Evolutionary conservation across 2,329 filamentous ascomycete genomes (phyloP), one percentile per base, ranked within the genome.

Genomic region (Dryadomyces quercivorus): DNA sequence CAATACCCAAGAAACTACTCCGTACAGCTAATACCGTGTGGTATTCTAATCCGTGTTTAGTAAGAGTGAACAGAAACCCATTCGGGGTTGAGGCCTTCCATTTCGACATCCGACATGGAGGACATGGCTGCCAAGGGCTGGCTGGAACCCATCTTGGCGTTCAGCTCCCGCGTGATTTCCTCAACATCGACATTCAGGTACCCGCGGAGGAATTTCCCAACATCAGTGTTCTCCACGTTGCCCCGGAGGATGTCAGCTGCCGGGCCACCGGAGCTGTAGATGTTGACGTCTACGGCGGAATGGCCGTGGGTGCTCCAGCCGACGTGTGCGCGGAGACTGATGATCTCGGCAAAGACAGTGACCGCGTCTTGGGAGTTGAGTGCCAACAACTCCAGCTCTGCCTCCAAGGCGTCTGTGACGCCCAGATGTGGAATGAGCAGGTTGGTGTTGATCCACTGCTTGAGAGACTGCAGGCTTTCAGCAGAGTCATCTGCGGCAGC

Each of bases 261-360:
- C 0, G 80, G 75, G 3, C 87, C 83, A 48, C 76, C 75, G 0
- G 86, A 91, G 52, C 87, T 85, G 71, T 97, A 98, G 61, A 98
- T 88, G 68, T 98, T 98, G 50, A 98, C 93, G 66, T 98, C 93
- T 8, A 93, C 90, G 52, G 85, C 93, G 20, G 85, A 86, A 71
- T 98, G 93, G 31, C 93, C 93, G 67, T 96, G 92, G 0, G 91
- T 95, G 59, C 81, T 85, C 93, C 93, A 98, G 15, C 93, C 94
- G 46, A 95, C 81, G 64, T 95, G 89, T 1, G 91, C 88, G 57
- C 93, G 82, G 5, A 86, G 78, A 61, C 88, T 95, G 61, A 97
- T 81, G 73, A 98, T 92, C 63, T 88, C 84, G 0, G 90, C 83
- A 65, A 97, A 87, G 2, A 78, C 72, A 3, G 75, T 69, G 36